Percentiles rank a stretch among this genome's conserved stretches.
These are phyloP conservation scores for Tillandsia fasciculata DNA, from an alignment of 176 grass and related monocot species.

Conservation along the genomic window DNA sequence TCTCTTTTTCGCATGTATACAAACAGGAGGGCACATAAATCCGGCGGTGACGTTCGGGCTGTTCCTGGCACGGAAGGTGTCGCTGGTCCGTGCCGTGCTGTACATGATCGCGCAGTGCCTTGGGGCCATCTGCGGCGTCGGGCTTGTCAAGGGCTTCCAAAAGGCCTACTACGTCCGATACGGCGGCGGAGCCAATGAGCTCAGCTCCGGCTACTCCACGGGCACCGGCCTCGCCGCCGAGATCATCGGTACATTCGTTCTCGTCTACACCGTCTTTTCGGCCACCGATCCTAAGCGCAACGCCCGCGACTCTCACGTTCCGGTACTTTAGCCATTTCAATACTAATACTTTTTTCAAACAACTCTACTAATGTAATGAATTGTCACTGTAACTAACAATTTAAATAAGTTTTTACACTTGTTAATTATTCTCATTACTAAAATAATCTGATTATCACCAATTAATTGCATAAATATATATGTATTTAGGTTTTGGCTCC, in stretches of 20 bases:
- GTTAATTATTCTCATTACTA: no score
- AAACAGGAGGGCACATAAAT: conserved; percentile 43
- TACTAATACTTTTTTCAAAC: no score
- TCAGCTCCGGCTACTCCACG: conserved; percentile 12
- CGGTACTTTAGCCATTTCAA: background rate
- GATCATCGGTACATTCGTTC: conserved; percentile 38
- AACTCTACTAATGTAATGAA: no score
- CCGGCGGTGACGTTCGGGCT: conserved; percentile 5
- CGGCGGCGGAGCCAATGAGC: conserved; percentile 27
- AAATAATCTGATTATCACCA: no score
- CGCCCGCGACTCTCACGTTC: conserved; percentile 40
- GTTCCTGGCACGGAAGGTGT: conserved; percentile 33
- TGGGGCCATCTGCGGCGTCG: conserved; percentile 40
- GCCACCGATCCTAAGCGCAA: conserved; percentile 41
- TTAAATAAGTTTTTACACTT: no score
- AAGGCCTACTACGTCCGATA: conserved; percentile 5
- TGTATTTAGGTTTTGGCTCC: conserved; percentile 10
- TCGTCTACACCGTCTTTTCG: conserved; percentile 46
- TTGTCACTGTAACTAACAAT: no score
- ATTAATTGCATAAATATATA: background rate
- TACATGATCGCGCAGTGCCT: conserved; percentile 11
- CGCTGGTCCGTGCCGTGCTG: conserved; percentile 24
- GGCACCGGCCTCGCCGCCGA: conserved; percentile 33
- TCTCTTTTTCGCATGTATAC: background rate
- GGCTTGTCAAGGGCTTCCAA: conserved; percentile 33